Evolutionary conservation across 2,329 filamentous ascomycete genomes (phyloP), one percentile per base, ranked within the genome.

Genomic region (Epichloe typhina): DNA sequence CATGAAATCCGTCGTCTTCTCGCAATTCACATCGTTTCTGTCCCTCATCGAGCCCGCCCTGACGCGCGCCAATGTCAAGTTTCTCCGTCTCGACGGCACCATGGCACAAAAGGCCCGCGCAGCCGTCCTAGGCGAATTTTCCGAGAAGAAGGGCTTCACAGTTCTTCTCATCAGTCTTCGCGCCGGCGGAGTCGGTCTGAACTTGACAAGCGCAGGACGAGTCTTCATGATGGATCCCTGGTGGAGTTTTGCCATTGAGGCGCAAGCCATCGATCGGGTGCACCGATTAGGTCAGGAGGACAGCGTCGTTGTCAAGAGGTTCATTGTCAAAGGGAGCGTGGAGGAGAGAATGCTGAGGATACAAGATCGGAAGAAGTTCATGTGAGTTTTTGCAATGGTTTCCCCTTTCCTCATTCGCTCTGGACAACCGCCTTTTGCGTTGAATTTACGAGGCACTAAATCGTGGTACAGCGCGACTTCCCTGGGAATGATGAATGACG

Each of bases 151-250:
- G 2, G 80, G 76, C 46, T 87, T 88, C 23, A 79, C 78, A 2
- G 79, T 98, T 1, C 72, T 98, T 4, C 73, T 98, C 2, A 78
- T 98, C 48, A 91, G 84, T 59, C 72, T 98, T 51, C 79, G 88
- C 19, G 93, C 94, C 0, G 93, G 94, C 4, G 94, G 93, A 23
- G 93, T 98, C 0, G 93, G 93, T 0, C 73, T 98, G 42, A 98
- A 98, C 62, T 69, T 98, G 54, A 97, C 91, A 0, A 83, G 83
- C 57, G 93, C 93, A 5, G 88, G 84, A 56, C 75, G 87, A 50
- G 94, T 98, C 5, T 98, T 85, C 70, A 94, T 98, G 86, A 97
- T 98, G 93, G 93, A 98, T 66, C 93, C 93, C 0, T 98, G 93
- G 93, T 98, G 93, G 93, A 94, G 87, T 63, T 98, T 91, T 67